Evolutionary conservation across 371 early-diverging fungal species (phyloP).

Genomic region (Zancudomyces culisetae): DNA sequence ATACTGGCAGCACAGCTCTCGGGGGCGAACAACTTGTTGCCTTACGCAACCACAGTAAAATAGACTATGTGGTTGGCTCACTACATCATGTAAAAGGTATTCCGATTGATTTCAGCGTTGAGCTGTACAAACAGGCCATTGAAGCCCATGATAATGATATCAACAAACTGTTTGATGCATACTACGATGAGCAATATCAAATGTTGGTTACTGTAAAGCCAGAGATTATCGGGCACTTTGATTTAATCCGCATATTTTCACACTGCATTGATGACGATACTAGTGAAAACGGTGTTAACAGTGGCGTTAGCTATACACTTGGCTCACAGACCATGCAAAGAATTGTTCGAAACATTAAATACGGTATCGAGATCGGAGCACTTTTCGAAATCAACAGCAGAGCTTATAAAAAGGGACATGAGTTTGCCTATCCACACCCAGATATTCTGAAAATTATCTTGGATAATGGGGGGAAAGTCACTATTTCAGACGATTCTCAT

Average conservation of each 20-base stretch:
- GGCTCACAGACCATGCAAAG: constrained; percentile 5
- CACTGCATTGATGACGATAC: no score
- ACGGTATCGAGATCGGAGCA: constrained; percentile 53
- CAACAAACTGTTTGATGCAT: constrained; percentile 36
- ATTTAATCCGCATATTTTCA: constrained; percentile 63
- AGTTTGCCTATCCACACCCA: constrained; percentile 64
- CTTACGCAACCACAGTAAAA: constrained; percentile 8
- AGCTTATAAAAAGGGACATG: constrained; percentile 78
- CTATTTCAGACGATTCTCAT: constrained; percentile 82
- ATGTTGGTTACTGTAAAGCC: constrained; percentile 51
- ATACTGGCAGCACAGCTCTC: no score
- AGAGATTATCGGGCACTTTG: constrained; percentile 82
- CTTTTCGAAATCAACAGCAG: constrained; percentile 84
- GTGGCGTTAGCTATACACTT: constrained; percentile 9
- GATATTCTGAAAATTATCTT: constrained; percentile 59
- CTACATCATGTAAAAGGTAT: constrained; percentile 65
- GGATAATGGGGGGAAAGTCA: constrained; percentile 44
- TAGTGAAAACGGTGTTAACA: constrained; percentile 22
- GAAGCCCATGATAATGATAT: constrained; percentile 11
- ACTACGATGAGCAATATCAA: constrained; percentile 73
- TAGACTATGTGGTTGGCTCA: constrained; percentile 84
- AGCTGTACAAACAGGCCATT: constrained; percentile 31
- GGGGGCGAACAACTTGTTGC: constrained; percentile 4
- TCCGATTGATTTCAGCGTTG: constrained; percentile 68
- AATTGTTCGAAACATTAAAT: constrained; percentile 70